These are phyloP conservation scores for Hsuehochloa calcarea DNA, from an alignment of 176 grass and related monocot genomes.

Conservation along the genomic window DNA sequence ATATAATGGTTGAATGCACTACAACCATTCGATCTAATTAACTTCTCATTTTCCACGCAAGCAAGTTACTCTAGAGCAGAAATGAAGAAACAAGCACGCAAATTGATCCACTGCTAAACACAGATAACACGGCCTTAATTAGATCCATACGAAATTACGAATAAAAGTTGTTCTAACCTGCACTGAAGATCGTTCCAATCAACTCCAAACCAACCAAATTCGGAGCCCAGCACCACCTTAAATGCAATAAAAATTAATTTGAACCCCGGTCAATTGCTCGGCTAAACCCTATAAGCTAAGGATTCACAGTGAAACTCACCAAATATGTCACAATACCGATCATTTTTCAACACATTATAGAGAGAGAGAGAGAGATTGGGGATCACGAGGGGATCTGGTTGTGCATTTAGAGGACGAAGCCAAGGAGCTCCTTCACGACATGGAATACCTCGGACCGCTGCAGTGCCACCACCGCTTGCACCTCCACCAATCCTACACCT, in stretches of 20 bases:
- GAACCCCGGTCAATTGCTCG: neutral
- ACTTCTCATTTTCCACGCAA: neutral
- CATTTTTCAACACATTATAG: neutral
- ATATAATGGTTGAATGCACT: slow-evolving; percentile 3
- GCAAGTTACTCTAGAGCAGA: no score
- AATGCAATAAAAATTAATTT: neutral
- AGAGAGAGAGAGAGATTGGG: neutral
- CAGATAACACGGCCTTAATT: neutral
- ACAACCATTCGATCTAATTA: neutral
- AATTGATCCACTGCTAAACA: neutral
- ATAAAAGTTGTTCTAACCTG: neutral
- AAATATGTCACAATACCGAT: neutral
- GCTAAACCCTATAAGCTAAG: neutral
- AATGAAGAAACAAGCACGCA: no score
- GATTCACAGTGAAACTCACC: neutral
- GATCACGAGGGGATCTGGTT: slow-evolving; percentile 82
- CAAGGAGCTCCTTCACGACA: slow-evolving; percentile 85
- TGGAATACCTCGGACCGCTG: slow-evolving; percentile 70
- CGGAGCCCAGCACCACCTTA: neutral
- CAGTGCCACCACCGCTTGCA: slow-evolving; percentile 50
- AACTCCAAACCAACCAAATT: neutral
- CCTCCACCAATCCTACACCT: slow-evolving; percentile 40
- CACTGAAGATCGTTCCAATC: neutral
- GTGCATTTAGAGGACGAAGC: slow-evolving; percentile 97
- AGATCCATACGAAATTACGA: neutral